These are phyloP conservation scores for Zymoseptoria passerinii DNA, from an alignment of 2,329 filamentous ascomycete genomes.

Conservation along the genomic window DNA sequence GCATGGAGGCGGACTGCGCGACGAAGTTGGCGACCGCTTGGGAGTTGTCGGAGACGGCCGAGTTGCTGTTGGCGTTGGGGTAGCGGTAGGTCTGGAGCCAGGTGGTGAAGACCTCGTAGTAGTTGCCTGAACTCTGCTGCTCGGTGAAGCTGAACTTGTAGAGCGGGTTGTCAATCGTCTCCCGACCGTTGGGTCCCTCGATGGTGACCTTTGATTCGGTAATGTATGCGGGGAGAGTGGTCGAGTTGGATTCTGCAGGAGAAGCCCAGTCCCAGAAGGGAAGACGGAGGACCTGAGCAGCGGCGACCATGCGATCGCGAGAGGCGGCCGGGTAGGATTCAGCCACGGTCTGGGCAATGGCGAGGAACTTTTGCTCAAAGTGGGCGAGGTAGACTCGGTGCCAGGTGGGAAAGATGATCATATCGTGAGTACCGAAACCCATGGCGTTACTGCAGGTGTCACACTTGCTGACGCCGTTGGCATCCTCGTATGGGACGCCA, in stretches of 20 bases:
- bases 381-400: constrained; percentile 24
- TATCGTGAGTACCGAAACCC: constrained; percentile 25
- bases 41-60: constrained; percentile 10
- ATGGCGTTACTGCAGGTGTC: constrained; percentile 17
- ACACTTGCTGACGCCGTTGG: constrained; percentile 14
- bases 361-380: constrained; percentile 24
- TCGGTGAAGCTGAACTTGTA: constrained; percentile 12
- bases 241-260: constrained; percentile 6
- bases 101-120: constrained; percentile 19
- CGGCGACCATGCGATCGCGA: constrained; percentile 13
- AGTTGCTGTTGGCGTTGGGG: constrained; percentile 16
- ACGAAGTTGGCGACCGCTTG: constrained; percentile 7
- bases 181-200: constrained; percentile 9
- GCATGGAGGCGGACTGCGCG: constrained; percentile 11
- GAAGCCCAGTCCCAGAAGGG: constrained; percentile 18
- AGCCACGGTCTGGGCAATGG: constrained; percentile 17
- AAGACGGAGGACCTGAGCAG: constrained; percentile 15
- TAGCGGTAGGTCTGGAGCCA: constrained; percentile 22
- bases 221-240: constrained; percentile 15
- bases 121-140: constrained; percentile 7
- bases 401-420: constrained; percentile 24
- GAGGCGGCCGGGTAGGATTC: constrained; percentile 11
- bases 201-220: constrained; percentile 14
- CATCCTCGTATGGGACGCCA: constrained; percentile 19
- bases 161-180: constrained; percentile 18